Evolutionary conservation across 345 rosid species (phyloP).

Genomic region (Sisymbrium altissimum): DNA sequence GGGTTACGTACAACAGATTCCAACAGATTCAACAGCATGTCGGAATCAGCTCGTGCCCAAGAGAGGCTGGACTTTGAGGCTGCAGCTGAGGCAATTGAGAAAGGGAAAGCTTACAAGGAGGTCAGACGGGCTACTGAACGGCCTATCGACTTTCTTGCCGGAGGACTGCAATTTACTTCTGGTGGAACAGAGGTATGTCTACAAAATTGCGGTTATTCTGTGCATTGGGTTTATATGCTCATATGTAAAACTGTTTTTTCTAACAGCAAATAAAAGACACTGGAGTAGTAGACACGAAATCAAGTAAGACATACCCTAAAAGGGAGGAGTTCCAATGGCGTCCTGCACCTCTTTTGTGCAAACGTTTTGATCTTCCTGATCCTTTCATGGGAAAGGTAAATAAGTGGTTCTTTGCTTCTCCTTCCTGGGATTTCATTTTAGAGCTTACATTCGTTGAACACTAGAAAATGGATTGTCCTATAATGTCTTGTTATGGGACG

Average conservation of each 20-base stretch:
- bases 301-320: conserved; percentile 55
- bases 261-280: conserved; percentile 52
- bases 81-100: conserved; percentile 86
- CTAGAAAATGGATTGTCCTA: neutral
- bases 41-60: conserved; percentile 90
- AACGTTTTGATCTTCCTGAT: conserved; percentile 94
- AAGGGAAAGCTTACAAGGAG: conserved; percentile 56
- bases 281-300: conserved; percentile 45
- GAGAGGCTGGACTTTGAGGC: conserved; percentile 97
- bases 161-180: conserved; percentile 71
- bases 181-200: conserved; percentile 69
- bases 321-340: conserved; percentile 96
- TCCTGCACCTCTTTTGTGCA: conserved; percentile 85
- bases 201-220: conserved; percentile 13
- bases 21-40: conserved; percentile 55
- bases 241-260: neutral
- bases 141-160: conserved; percentile 50
- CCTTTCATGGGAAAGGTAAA: conserved; percentile 94
- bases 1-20: conserved; percentile 70
- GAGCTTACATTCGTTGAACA: neutral
- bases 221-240: conserved; percentile 18
- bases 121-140: conserved; percentile 38
- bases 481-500: neutral
- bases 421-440: neutral
- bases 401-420: conserved; percentile 1